Base-by-base conservation (phyloP, 2,329 filamentous ascomycete species). In the Sarocladium brachiariae region DNA sequence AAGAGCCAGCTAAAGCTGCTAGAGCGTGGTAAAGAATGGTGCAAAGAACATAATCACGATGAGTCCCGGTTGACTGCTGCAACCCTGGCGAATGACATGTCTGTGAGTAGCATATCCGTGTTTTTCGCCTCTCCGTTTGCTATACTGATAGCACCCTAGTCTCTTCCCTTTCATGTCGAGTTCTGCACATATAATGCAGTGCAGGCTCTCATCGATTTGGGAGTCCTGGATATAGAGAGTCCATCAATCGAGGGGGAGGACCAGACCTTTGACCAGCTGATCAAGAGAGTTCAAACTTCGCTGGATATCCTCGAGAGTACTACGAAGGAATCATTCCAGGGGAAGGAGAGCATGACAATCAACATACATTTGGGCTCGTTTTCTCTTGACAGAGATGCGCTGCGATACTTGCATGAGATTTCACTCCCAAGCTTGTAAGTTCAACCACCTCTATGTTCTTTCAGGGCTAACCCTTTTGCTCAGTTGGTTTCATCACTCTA, bases 371-470 rank as follows among this genome's bases (percentile, higher is more conserved):
- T 50, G 19, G 49, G 49, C 49, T 10, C 49, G 23, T 43, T 50
- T 23, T 34, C 30, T 19, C 23, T 50, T 18, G 27, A 43, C 30
- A 43, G 23, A 45, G 27, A 50, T 45, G 35, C 35, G n/a, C n/a
- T 50, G 35, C 35, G 41, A 43, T 50, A 50, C 24, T 23, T 50
- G 49, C 49, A 50, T 39, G 35, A 43, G 35, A 50, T 50, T 50
- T 25, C 49, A 4, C 49, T 50, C 23, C 49, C 35, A 5, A 50
- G 49, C 21, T 50, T 50, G 49, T 50, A 50, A 43, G 49, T 45
- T 7, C 23, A 25, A 18, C 23, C 23, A 25, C 31, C 21, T 16
- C 16, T 7, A n/a, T 37, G 19, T 14, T 30, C 31, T 25, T 14
- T n/a, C 35, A 13, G 16, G 7, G 11, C n/a, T 19, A 9, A 19